These are phyloP conservation scores for Protostelium mycophagum DNA, from an alignment of 78 protist genomes.

Conservation along the genomic window DNA sequence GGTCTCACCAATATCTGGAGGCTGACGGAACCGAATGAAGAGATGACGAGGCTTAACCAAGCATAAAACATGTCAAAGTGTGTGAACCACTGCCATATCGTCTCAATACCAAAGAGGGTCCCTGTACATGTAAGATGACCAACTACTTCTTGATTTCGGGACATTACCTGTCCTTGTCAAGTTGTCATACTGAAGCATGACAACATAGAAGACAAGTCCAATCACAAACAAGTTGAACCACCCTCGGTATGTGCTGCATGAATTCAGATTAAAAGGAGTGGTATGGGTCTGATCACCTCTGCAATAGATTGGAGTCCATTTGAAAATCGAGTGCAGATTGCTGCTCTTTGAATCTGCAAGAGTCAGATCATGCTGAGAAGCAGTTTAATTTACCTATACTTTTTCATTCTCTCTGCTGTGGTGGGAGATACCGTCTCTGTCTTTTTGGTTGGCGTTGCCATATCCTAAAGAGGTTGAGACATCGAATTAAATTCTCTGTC, in stretches of 20 bases:
- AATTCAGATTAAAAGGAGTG: not conserved
- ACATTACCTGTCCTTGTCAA: not conserved
- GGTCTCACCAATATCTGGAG: not conserved
- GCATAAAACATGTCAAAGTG: not conserved
- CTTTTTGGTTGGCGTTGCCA: no score
- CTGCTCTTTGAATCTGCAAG: not conserved
- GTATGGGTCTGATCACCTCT: not conserved
- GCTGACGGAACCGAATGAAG: not conserved
- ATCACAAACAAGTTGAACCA: not conserved
- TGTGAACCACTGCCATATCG: not conserved
- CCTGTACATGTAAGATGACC: not conserved
- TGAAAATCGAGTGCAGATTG: not conserved
- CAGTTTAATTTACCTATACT: no score
- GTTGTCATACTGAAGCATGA: not conserved
- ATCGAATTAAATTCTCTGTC: no score
- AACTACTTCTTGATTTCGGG: not conserved
- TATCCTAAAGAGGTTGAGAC: no score
- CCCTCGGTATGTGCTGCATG: not conserved
- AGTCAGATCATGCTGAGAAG: no score
- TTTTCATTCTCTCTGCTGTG: no score
- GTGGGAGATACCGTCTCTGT: no score
- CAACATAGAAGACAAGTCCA: not conserved
- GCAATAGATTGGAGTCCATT: not conserved
- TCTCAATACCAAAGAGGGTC: not conserved
- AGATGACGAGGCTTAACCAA: not conserved